These are phyloP conservation scores for Hibiscus trionum DNA, from an alignment of 345 rosid genomes.

Conservation along the genomic window DNA sequence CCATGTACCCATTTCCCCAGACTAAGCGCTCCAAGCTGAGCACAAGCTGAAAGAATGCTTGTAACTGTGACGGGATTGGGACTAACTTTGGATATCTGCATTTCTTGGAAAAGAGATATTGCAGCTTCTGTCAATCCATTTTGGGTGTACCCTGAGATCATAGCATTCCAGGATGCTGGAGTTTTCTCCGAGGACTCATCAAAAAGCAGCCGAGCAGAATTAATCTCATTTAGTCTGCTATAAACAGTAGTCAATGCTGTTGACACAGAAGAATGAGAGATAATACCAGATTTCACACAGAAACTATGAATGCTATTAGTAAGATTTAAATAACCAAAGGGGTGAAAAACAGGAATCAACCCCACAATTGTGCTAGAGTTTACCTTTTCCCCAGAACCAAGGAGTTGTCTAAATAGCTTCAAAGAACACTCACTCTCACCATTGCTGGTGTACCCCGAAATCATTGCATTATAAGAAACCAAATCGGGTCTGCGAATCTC, in stretches of 20 bases:
- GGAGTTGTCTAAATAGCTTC: constrained; percentile 38
- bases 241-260: constrained; percentile 54
- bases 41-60: constrained; percentile 60
- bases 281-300: constrained; percentile 34
- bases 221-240: constrained; percentile 47
- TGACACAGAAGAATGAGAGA: constrained; percentile 40
- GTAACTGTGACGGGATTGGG: constrained; percentile 53
- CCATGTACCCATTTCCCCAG: constrained; percentile 54
- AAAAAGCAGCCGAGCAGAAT: constrained; percentile 37
- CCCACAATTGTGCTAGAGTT: constrained; percentile 52
- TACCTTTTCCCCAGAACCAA: constrained; percentile 34
- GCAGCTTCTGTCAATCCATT: constrained; percentile 55
- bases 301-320: constrained; percentile 40
- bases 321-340: constrained; percentile 48
- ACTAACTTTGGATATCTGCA: constrained; percentile 35
- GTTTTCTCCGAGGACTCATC: constrained; percentile 45
- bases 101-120: constrained; percentile 48
- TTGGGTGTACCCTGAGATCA: constrained; percentile 65
- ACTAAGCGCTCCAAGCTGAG: constrained; percentile 62
- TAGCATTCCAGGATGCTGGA: constrained; percentile 64
- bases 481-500: constrained; percentile 43
- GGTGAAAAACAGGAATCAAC: constrained; percentile 47
- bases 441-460: constrained; percentile 48
- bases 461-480: constrained; percentile 60
- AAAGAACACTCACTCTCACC: constrained; percentile 35